These are phyloP conservation scores for Ulota crispa DNA, from an alignment of 225 moss, liverwort and hornwort species.

Conservation along the genomic window DNA sequence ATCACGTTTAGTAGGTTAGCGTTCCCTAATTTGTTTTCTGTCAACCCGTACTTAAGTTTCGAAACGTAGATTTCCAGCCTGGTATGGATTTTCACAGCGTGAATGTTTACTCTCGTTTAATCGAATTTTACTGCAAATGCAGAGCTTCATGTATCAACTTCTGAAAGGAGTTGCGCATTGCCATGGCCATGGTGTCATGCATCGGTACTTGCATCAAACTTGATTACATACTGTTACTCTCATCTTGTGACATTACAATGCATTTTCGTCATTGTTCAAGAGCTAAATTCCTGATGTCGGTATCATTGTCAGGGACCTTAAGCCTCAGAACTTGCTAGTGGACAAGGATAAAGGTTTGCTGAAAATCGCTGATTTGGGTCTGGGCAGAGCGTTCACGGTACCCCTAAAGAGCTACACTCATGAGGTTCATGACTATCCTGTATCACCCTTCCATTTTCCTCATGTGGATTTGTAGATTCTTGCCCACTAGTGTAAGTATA, in stretches of 20 bases:
- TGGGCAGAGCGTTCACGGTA: conserved; percentile 63
- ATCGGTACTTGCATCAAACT: conserved; percentile 35
- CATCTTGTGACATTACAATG: not conserved
- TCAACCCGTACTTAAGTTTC: not conserved
- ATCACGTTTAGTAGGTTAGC: not conserved
- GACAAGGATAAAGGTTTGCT: conserved; percentile 59
- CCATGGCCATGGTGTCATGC: conserved; percentile 68
- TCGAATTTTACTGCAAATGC: conserved; percentile 15
- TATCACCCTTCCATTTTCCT: not conserved
- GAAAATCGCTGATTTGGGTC: conserved; percentile 62
- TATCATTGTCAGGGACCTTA: conserved; percentile 47
- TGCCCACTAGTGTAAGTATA: not conserved
- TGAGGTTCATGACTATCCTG: conserved; percentile 34
- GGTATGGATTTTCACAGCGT: not conserved
- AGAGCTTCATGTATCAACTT: conserved; percentile 66
- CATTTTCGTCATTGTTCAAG: not conserved
- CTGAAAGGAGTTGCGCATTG: conserved; percentile 61
- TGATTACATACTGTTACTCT: not conserved
- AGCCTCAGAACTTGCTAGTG: conserved; percentile 62
- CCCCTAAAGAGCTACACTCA: conserved; percentile 65
- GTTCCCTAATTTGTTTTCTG: not conserved
- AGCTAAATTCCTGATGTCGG: not conserved
- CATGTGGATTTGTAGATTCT: not conserved
- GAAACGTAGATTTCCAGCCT: not conserved
- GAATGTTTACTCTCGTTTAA: not conserved